Conservation (phyloP, 768 basidiomycete species). For the Lactarius hengduanensis region DNA sequence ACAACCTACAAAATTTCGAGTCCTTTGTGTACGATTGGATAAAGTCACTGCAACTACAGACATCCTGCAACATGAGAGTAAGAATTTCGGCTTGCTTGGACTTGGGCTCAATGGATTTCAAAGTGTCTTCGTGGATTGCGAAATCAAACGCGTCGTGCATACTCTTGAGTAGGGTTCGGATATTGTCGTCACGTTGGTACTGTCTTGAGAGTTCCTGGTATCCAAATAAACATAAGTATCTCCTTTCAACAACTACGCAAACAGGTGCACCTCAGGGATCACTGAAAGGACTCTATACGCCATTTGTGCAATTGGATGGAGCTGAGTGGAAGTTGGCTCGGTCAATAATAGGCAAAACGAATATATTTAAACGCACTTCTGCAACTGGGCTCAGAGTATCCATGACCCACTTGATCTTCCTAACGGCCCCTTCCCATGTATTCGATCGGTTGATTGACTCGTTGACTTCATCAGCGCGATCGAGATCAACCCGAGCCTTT, state of each 20-base stretch:
- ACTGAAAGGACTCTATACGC: background rate
- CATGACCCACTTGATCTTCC: background rate
- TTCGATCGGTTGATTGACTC: background rate
- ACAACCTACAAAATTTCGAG: background rate
- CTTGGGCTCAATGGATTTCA: background rate
- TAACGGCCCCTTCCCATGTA: background rate
- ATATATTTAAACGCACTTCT: background rate
- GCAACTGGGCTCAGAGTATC: background rate
- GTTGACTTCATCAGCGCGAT: background rate
- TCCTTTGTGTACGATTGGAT: slow-evolving; percentile 4
- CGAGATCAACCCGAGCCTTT: background rate
- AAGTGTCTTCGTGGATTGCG: background rate
- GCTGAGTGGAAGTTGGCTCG: background rate
- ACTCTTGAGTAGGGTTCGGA: background rate
- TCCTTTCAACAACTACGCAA: background rate
- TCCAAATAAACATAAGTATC: background rate
- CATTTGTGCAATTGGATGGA: background rate
- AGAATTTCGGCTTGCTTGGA: background rate
- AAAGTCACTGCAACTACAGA: background rate
- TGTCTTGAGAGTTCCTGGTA: background rate
- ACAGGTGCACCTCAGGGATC: background rate
- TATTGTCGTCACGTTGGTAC: background rate
- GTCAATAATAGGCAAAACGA: background rate
- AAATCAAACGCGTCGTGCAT: background rate
- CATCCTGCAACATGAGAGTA: background rate